These are phyloP conservation scores for Trichosanthes cucumerina DNA, from an alignment of 306 rosid genomes.

Conservation along the genomic window DNA sequence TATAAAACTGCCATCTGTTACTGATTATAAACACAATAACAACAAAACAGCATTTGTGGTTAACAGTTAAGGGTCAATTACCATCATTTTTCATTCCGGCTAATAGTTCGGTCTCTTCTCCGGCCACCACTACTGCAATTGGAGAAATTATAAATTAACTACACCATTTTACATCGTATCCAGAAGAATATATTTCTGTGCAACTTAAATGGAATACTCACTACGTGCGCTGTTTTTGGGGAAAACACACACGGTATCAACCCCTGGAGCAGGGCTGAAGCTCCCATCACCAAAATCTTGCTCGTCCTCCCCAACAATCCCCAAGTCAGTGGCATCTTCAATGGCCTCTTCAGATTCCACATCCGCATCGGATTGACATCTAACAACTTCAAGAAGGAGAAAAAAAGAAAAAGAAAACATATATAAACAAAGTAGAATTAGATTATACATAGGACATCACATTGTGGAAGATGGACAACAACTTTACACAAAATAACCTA, in stretches of 20 bases:
- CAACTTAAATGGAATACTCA: conserved; percentile 19
- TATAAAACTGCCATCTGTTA: background rate
- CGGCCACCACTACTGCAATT: conserved; percentile 70
- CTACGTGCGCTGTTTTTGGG: conserved; percentile 63
- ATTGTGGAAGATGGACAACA: background rate
- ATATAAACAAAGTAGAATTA: background rate
- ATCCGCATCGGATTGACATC: conserved; percentile 50
- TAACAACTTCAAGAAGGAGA: conserved; percentile 47
- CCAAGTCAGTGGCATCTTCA: conserved; percentile 62
- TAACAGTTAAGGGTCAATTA: conserved; percentile 18
- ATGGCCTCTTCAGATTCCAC: conserved; percentile 32
- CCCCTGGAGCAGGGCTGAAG: conserved; percentile 62
- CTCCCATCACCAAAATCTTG: conserved; percentile 56
- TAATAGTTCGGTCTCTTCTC: conserved; percentile 75
- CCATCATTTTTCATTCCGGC: conserved; percentile 88
- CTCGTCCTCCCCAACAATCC: conserved; percentile 68
- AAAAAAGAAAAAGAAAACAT: background rate
- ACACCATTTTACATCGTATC: background rate
- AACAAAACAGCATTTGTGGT: background rate
- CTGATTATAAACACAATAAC: background rate
- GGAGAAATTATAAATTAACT: conserved; percentile 3
- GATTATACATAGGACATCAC: background rate
- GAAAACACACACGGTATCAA: conserved; percentile 61
- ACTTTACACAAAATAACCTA: background rate
- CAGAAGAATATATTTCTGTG: background rate